These are phyloP conservation scores for Nicotiana tomentosiformis DNA, from an alignment of 257 asterid genomes.

Conservation along the genomic window DNA sequence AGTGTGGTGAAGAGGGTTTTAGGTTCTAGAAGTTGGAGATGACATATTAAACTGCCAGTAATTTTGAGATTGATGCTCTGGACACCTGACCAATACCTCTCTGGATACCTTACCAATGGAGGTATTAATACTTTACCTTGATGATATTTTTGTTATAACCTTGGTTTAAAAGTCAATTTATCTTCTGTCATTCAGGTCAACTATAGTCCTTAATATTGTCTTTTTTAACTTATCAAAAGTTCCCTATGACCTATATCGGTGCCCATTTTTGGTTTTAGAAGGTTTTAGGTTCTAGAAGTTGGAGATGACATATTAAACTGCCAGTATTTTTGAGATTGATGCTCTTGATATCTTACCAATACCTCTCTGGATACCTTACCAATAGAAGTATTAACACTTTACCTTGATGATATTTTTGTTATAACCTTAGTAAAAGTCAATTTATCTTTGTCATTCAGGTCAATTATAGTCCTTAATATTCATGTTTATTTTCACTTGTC, in stretches of 20 bases:
- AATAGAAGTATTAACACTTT: background rate
- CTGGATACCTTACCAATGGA: background rate
- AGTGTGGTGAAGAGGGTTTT: background rate
- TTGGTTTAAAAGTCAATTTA: background rate
- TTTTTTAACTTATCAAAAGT: background rate
- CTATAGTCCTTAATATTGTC: background rate
- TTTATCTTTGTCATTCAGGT: background rate
- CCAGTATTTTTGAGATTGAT: background rate
- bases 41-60: background rate
- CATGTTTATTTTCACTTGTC: background rate
- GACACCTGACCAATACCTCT: background rate
- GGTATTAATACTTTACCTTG: background rate
- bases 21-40: background rate
- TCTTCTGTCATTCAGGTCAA: background rate
- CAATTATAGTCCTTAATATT: background rate
- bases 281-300: background rate
- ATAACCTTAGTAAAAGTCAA: background rate
- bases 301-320: background rate
- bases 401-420: background rate
- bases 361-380: background rate
- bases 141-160: background rate
- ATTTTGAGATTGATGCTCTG: background rate
- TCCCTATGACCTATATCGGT: background rate
- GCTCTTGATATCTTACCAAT: background rate
- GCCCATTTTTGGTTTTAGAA: background rate